Conservation (phyloP, 139 green algal genomes). For the Picochlorum sp. region DNA sequence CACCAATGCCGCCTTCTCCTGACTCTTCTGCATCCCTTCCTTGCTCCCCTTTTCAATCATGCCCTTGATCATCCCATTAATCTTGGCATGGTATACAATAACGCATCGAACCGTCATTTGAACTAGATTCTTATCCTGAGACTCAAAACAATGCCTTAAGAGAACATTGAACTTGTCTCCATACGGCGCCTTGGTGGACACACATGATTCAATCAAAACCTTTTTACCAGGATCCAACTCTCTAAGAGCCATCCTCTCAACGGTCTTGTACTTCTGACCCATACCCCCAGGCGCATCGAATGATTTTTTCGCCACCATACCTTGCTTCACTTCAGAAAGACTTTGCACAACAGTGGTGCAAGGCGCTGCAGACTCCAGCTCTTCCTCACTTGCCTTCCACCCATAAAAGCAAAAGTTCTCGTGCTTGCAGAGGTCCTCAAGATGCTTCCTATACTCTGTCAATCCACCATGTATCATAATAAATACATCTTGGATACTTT, state of each 20-base stretch:
- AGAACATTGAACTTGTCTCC: slow-evolving; percentile 39
- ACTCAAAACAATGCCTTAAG: not conserved
- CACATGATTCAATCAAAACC: slow-evolving; percentile 24
- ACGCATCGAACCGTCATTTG: slow-evolving; percentile 6
- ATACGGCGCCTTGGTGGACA: slow-evolving; percentile 37
- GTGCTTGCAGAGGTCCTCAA: not conserved
- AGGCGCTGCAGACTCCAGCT: slow-evolving; percentile 1
- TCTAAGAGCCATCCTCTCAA: slow-evolving; percentile 27
- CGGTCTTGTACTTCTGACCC: slow-evolving; percentile 37
- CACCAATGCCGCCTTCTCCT: not conserved
- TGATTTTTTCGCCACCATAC: slow-evolving; percentile 15
- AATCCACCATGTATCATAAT: slow-evolving; percentile 12
- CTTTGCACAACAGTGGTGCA: not conserved
- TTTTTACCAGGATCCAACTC: slow-evolving; percentile 11
- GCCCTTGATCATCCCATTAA: slow-evolving; percentile 34
- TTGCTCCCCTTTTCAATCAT: slow-evolving; percentile 29
- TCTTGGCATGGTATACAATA: slow-evolving; percentile 23
- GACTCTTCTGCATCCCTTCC: slow-evolving; percentile 20
- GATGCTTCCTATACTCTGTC: not conserved
- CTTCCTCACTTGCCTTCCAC: not conserved
- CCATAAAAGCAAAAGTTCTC: not conserved
- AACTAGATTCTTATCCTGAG: not conserved
- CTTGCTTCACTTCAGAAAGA: slow-evolving; percentile 4
- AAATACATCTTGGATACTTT: slow-evolving; percentile 19
- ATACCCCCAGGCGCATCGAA: slow-evolving; percentile 31